Evolutionary conservation across 768 basidiomycete genomes (phyloP).

Genomic region (Mycena haematopus): DNA sequence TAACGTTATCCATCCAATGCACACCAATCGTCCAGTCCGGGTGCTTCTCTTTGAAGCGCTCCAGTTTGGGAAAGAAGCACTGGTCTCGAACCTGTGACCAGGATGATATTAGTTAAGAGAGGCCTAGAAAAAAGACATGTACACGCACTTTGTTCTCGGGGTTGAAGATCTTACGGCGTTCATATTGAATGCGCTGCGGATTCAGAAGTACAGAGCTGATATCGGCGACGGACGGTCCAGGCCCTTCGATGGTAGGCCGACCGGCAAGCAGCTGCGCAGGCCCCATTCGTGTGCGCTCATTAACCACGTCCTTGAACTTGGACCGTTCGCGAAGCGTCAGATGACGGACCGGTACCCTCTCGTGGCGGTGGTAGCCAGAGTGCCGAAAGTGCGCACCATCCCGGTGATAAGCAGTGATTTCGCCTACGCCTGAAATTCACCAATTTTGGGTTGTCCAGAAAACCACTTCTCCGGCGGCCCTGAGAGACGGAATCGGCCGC

Average conservation of each 20-base stretch:
- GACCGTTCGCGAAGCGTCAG: background rate
- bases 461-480: no score
- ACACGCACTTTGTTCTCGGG: constrained; percentile 13
- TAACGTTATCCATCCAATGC: constrained; percentile 22
- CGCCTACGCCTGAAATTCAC: no score
- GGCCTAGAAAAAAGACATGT: background rate
- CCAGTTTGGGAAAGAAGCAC: constrained; percentile 16
- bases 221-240: constrained; percentile 32
- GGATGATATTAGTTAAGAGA: background rate
- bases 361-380: constrained; percentile 16
- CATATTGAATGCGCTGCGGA: constrained; percentile 30
- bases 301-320: constrained; percentile 13
- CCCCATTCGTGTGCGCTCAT: constrained; percentile 9
- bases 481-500: no score
- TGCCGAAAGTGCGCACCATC: constrained; percentile 17
- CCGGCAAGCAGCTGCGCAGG: constrained; percentile 31
- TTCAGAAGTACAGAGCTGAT: constrained; percentile 33
- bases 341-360: constrained; percentile 5
- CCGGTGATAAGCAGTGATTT: no score
- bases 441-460: no score
- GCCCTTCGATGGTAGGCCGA: constrained; percentile 27
- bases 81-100: constrained; percentile 11
- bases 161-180: constrained; percentile 28
- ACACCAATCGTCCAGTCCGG: constrained; percentile 25
- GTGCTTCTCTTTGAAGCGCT: constrained; percentile 21